Evolutionary conservation across 352 stramenopile species (phyloP).

Genomic region (Phytophthora rubi): DNA sequence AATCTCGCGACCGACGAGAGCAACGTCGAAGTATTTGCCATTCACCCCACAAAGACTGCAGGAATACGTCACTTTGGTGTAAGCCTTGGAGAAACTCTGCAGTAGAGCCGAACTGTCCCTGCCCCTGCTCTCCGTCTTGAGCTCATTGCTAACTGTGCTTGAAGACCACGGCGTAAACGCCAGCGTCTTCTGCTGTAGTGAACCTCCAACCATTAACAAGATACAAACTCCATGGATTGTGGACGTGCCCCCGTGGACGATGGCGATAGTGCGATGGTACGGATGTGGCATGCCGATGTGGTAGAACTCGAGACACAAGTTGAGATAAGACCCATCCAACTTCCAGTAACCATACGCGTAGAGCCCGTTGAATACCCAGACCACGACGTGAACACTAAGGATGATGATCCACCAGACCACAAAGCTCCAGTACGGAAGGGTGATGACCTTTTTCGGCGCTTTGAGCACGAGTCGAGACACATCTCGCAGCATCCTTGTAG

Average conservation of each 20-base stretch:
- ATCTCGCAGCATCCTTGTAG: neutral
- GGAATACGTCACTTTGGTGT: slow-evolving; percentile 10
- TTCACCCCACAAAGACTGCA: slow-evolving; percentile 31
- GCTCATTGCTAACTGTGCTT: neutral
- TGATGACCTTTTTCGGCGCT: slow-evolving; percentile 14
- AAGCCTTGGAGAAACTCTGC: slow-evolving; percentile 3
- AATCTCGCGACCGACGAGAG: slow-evolving; percentile 28
- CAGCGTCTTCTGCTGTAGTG: slow-evolving; percentile 11
- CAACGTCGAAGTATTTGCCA: slow-evolving; percentile 29
- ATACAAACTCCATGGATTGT: slow-evolving; percentile 30
- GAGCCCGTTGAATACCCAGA: slow-evolving; percentile 21
- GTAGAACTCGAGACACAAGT: slow-evolving; percentile 39
- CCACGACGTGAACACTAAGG: slow-evolving; percentile 21
- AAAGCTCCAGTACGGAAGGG: slow-evolving; percentile 23
- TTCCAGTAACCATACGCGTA: slow-evolving; percentile 39
- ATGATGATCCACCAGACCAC: slow-evolving; percentile 31
- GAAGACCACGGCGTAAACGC: slow-evolving; percentile 28
- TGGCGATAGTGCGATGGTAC: slow-evolving; percentile 26
- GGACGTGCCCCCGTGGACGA: slow-evolving; percentile 31
- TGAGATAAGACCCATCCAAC: slow-evolving; percentile 21
- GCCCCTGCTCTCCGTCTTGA: neutral
- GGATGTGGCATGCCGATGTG: slow-evolving; percentile 29
- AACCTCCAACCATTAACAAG: slow-evolving; percentile 22
- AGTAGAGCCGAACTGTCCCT: slow-evolving; percentile 6
- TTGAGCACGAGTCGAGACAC: slow-evolving; percentile 8